These are phyloP conservation scores for Inga leiocalycina DNA, from an alignment of 306 rosid genomes.

Conservation along the genomic window DNA sequence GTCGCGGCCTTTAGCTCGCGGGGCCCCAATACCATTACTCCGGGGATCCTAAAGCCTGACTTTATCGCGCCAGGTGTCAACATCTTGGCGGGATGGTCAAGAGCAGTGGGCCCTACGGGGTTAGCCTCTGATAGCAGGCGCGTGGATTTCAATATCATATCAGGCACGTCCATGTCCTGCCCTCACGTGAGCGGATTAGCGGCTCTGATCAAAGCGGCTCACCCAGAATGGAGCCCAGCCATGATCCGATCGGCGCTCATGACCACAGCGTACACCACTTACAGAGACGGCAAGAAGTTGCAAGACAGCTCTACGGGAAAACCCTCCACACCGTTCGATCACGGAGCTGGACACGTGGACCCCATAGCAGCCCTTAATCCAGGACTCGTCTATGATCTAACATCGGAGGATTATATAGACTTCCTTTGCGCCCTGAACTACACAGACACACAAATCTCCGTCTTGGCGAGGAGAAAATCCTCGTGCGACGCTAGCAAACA, in stretches of 20 bases:
- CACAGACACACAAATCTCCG: constrained; percentile 41
- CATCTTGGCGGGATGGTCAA: constrained; percentile 90
- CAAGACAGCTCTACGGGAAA: constrained; percentile 70
- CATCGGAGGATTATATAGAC: constrained; percentile 62
- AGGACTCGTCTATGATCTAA: constrained; percentile 75
- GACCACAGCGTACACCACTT: constrained; percentile 85
- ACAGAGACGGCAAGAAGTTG: constrained; percentile 57
- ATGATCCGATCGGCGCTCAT: constrained; percentile 81
- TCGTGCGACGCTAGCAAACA: constrained; percentile 56
- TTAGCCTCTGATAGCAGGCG: constrained; percentile 60
- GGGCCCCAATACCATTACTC: constrained; percentile 72
- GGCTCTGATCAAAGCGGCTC: constrained; percentile 75
- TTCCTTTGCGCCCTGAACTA: constrained; percentile 81
- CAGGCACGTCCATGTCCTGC: constrained; percentile 97
- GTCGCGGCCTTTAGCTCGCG: constrained; percentile 94
- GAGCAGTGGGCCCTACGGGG: constrained; percentile 69
- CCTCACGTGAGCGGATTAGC: constrained; percentile 95
- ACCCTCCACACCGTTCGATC: constrained; percentile 80
- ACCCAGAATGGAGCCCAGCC: constrained; percentile 93
- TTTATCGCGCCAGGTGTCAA: constrained; percentile 95
- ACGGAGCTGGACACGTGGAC: constrained; percentile 91
- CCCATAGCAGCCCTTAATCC: constrained; percentile 73
- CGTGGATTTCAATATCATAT: constrained; percentile 86
- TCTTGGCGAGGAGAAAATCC: constrained; percentile 57
- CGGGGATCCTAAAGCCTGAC: constrained; percentile 81